Base-by-base conservation (phyloP, 768 basidiomycete genomes). In the Boletales sp. region DNA sequence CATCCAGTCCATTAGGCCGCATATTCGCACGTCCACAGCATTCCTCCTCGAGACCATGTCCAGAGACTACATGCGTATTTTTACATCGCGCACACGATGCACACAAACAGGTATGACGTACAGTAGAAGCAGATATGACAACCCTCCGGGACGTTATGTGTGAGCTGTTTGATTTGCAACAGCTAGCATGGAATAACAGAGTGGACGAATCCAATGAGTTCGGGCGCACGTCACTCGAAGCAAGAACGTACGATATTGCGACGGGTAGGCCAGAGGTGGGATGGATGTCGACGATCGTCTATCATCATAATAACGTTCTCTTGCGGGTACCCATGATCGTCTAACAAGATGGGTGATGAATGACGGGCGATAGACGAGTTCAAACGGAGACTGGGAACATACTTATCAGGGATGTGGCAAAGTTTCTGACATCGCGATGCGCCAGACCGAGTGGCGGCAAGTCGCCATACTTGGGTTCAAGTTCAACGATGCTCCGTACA, bases 51-150 rank as follows among this genome's bases (percentile, higher is more conserved):
- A 58, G 2, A 0, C 54, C 66, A 5, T 68, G 64, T 0, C 64
- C 64, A 0, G 60, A 61, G 44, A 48, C 63, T 65, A 2, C 1
- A 12, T 13, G 15, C 34, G n/a, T 34, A 5, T 6, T 13, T 46
- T 33, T 19, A 32, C 21, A 42, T 28, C 13, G 14, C 7, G n/a
- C 15, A 5, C 34, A 34, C 4, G 34, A 34, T 34, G 12, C 34
- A 34, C 5, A 5, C 14, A 12, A 14, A 34, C 13, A 15, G 25
- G 25, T 6, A 6, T 1, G 11, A 25, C 75, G 34, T 53, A 82
- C 82, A 84, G 37, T 81, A 80, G 55, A 84, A 80, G 46, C 81
- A 73, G 54, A 79, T 77, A 3, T 65, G 72, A 46, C 80, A 79
- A 0, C 75, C 11, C 17, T 38, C 64, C 14, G 66, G 56, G 5